A percentile compares a stretch with the other conserved stretches of the same genome.
Evolutionary conservation across 352 stramenopile species (phyloP).

Genomic region (Saprolegnia diclina): DNA sequence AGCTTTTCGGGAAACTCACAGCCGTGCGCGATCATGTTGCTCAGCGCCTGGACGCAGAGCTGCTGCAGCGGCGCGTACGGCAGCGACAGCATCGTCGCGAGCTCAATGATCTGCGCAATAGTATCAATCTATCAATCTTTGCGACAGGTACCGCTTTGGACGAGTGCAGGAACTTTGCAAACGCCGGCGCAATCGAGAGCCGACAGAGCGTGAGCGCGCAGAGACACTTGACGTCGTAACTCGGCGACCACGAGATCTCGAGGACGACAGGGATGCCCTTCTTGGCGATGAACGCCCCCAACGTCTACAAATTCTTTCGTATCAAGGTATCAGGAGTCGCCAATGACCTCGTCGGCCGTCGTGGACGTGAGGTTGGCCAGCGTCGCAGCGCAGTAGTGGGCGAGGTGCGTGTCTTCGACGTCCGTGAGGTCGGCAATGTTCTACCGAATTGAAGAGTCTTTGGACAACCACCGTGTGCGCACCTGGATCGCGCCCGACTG

Average conservation of each 20-base stretch:
- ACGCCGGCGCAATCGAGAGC: slow-evolving; percentile 36
- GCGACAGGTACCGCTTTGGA: slow-evolving; percentile 13
- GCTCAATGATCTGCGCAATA: slow-evolving; percentile 55
- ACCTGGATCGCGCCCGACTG: slow-evolving; percentile 47
- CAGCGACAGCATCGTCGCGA: slow-evolving; percentile 61
- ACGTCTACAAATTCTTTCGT: neutral
- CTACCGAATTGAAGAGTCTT: neutral
- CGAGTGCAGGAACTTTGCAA: slow-evolving; percentile 30
- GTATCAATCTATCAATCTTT: neutral
- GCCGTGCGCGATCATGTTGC: slow-evolving; percentile 65
- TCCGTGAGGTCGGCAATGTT: slow-evolving; percentile 70
- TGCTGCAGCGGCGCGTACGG: slow-evolving; percentile 49
- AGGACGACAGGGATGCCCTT: slow-evolving; percentile 57
- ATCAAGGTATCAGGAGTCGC: neutral
- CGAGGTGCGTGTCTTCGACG: slow-evolving; percentile 45
- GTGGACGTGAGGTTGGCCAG: slow-evolving; percentile 61
- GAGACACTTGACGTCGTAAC: slow-evolving; percentile 59
- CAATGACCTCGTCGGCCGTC: slow-evolving; percentile 3
- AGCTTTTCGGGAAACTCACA: slow-evolving; percentile 62
- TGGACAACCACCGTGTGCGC: neutral
- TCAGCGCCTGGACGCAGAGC: slow-evolving; percentile 52
- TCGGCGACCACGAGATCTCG: slow-evolving; percentile 61
- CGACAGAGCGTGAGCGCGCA: slow-evolving; percentile 61
- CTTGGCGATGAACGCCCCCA: slow-evolving; percentile 49
- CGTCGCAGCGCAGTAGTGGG: slow-evolving; percentile 56